Evolutionary conservation across 768 basidiomycete species (phyloP).

Genomic region (Tricholoma bakamatsutake): DNA sequence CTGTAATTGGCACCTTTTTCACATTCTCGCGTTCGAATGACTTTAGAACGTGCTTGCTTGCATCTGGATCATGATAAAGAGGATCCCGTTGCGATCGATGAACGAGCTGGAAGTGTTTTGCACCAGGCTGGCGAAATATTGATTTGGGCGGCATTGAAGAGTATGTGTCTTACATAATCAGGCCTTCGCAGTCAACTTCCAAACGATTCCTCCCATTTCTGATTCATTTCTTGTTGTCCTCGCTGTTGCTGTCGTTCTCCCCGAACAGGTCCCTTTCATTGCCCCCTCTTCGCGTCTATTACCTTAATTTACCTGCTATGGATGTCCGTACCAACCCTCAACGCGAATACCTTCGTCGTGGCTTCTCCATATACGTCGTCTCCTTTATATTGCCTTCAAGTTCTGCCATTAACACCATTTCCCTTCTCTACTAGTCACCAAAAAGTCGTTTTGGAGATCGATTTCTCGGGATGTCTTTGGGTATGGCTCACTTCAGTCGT

Average conservation of each 20-base stretch:
- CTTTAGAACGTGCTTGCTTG: slow-evolving; percentile 85
- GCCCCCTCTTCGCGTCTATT: slow-evolving; percentile 18
- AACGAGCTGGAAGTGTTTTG: slow-evolving; percentile 94
- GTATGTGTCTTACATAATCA: slow-evolving; percentile 30
- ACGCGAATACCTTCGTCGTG: slow-evolving; percentile 75
- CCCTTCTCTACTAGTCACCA: slow-evolving; percentile 84
- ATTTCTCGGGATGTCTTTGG: slow-evolving; percentile 84
- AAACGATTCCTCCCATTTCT: slow-evolving; percentile 8
- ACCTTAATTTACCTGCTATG: slow-evolving; percentile 24
- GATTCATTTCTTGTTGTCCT: slow-evolving; percentile 12
- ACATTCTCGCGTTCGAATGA: slow-evolving; percentile 67
- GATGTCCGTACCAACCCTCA: slow-evolving; percentile 54
- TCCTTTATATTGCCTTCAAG: slow-evolving; percentile 20
- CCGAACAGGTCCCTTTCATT: slow-evolving; percentile 20
- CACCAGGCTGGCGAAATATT: slow-evolving; percentile 84
- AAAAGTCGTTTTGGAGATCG: slow-evolving; percentile 91
- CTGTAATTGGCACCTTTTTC: slow-evolving; percentile 44
- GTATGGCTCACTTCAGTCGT: slow-evolving; percentile 35
- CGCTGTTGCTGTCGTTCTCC: slow-evolving; percentile 4
- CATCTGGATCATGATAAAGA: slow-evolving; percentile 88
- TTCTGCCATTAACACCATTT: slow-evolving; percentile 34
- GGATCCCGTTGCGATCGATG: slow-evolving; percentile 96
- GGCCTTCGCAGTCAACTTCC: slow-evolving; percentile 12
- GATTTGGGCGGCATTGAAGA: slow-evolving; percentile 70
- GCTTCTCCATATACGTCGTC: slow-evolving; percentile 84